Evolutionary conservation across 108 stramenopile genomes (phyloP).

Genomic region (Tribonema minus): DNA sequence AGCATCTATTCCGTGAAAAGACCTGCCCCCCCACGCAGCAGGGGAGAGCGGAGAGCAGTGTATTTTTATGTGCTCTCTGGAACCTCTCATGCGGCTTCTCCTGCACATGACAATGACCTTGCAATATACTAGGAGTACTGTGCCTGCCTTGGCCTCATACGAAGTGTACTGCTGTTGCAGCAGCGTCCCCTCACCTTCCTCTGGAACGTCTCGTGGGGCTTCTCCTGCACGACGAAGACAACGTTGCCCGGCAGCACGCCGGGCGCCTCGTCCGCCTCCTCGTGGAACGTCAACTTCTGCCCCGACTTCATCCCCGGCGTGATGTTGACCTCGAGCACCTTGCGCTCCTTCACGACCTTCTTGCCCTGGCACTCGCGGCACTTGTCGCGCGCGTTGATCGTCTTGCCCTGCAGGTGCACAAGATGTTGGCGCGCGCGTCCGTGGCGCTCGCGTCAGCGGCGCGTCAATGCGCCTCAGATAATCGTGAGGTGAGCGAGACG

Average conservation of each 20-base stretch:
- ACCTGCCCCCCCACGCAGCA: background rate
- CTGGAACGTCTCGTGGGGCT: too few species aligned
- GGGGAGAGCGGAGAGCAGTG: background rate
- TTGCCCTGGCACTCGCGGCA: conserved; percentile 49
- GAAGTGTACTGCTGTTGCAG: background rate
- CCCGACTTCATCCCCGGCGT: conserved; percentile 93
- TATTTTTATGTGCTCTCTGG: background rate
- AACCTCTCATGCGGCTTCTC: background rate
- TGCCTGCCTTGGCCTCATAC: background rate
- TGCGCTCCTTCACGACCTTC: conserved; percentile 72
- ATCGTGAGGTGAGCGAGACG: too few species aligned
- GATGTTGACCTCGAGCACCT: conserved; percentile 85
- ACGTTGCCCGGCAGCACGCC: conserved; percentile 91
- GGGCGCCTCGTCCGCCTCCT: conserved; percentile 93
- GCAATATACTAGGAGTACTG: background rate
- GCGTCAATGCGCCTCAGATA: too few species aligned
- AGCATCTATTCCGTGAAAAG: background rate
- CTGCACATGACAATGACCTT: background rate
- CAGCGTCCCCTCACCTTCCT: conserved; percentile 42
- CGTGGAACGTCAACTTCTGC: conserved; percentile 84
- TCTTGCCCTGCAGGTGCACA: too few species aligned
- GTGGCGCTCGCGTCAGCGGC: too few species aligned
- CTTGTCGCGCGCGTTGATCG: conserved; percentile 57
- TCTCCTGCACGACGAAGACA: conserved; percentile 94
- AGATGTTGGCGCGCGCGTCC: too few species aligned